Percentiles rank a stretch among this genome's conserved stretches.
phyloP scores from a whole-genome alignment of 768 basidiomycete genomes.

The Boletus subparvulus region DNA sequence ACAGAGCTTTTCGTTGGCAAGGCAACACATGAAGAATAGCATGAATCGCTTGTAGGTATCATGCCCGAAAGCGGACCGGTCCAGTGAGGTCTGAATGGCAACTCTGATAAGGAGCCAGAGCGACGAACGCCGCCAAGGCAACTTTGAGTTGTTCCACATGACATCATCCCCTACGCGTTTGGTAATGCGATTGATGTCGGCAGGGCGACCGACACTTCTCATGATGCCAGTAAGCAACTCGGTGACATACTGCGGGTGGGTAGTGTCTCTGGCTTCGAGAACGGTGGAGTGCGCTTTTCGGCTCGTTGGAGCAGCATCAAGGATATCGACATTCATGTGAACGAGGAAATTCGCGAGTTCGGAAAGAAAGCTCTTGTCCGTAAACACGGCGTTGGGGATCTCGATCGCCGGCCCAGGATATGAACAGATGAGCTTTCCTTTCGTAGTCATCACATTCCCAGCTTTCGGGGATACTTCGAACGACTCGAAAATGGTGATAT shows the following conservation, averaged over 20 bases:
- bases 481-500: conserved; percentile 39
- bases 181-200: conserved; percentile 28
- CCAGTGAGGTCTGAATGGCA: conserved; percentile 40
- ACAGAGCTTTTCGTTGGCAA: conserved; percentile 10
- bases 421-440: conserved; percentile 44
- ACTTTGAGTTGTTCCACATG: conserved; percentile 36
- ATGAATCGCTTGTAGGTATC: conserved; percentile 35
- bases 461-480: conserved; percentile 46
- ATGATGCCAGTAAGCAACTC: conserved; percentile 49
- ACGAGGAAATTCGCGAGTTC: conserved; percentile 42
- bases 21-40: conserved; percentile 27
- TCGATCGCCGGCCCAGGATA: conserved; percentile 48
- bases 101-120: conserved; percentile 53
- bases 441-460: conserved; percentile 35
- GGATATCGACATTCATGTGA: conserved; percentile 32
- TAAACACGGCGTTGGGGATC: conserved; percentile 30
- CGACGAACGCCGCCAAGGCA: conserved; percentile 51
- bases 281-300: conserved; percentile 38
- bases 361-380: conserved; percentile 29
- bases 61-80: conserved; percentile 9
- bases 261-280: conserved; percentile 40
- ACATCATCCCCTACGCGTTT: conserved; percentile 52
- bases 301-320: conserved; percentile 36
- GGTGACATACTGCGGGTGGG: conserved; percentile 49
- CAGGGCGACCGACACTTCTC: conserved; percentile 35